Evolutionary conservation across 495 filamentous ascomycete species (phyloP), one percentile per base, ranked within the genome.

Genomic region (Xylaria telfairii): DNA sequence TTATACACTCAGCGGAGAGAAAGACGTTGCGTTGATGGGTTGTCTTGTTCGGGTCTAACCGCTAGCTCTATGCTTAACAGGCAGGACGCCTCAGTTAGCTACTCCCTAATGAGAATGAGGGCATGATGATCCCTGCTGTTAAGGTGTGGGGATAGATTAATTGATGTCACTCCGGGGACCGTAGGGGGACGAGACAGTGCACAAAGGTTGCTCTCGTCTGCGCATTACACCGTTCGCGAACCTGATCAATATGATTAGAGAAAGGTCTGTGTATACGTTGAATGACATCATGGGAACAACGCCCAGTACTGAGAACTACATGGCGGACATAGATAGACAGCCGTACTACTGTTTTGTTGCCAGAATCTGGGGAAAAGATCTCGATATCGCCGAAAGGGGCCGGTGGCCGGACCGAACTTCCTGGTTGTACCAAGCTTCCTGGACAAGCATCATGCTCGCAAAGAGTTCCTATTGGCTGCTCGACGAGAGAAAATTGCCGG

Each of bases 381-480:
- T 49, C n/a, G 67, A 61, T 62, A 69, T 69, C 67, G 67, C 67
- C 67, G 67, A 69, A 61, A 57, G 37, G 49, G 24, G 61, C 68
- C 68, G 68, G 68, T 65, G 60, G 30, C 39, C 68, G 68, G 68
- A 65, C 68, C 68, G 68, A 65, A 28, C 49, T 65, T 70, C 68
- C 68, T 24, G 34, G 34, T 24, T 47, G 42, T 65, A 57, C 61
- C 68, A 47, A 41, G 41, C 37, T 60, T 68, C 13, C 12, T 26
- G 1, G 32, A 28, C 64, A 10, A 19, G 24, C 37, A 54, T 17
- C 17, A 39, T 37, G 57, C 39, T 70, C 61, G 68, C 68, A 37
- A 70, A 47, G 49, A 19, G 6, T 65, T 64, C 68, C 68, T 59
- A 70, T 70, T 70, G 60, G 68, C 34, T 41, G 30, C 49, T 47